Evolutionary conservation across 371 early-diverging fungal genomes (phyloP).

Genomic region (Mucor lusitanicus): DNA sequence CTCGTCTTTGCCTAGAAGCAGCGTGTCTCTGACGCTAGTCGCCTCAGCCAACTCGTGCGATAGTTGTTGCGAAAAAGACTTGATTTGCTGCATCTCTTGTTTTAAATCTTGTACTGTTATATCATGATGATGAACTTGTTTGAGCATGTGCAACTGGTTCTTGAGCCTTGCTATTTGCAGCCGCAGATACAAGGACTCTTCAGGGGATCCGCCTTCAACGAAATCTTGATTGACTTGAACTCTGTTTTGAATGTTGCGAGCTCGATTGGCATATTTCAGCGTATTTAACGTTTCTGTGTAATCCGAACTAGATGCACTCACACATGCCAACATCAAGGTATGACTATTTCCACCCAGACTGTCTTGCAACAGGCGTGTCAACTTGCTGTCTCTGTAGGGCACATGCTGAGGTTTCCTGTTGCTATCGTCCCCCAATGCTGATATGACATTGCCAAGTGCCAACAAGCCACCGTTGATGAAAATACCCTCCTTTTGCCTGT

Average conservation of each 20-base stretch:
- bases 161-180: conserved; percentile 62
- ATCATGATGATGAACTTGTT: conserved; percentile 21
- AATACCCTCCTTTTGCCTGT: conserved; percentile 93
- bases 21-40: conserved; percentile 50
- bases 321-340: conserved; percentile 89
- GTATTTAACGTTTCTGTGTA: conserved; percentile 87
- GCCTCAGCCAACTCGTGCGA: conserved; percentile 43
- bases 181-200: conserved; percentile 58
- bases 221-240: conserved; percentile 29
- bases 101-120: conserved; percentile 26
- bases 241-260: conserved; percentile 76
- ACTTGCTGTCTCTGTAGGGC: conserved; percentile 96
- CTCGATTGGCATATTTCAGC: conserved; percentile 82
- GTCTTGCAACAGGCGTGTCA: conserved; percentile 38
- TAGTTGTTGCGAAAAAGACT: conserved; percentile 33
- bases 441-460: conserved; percentile 97
- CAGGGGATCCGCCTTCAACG: conserved; percentile 2
- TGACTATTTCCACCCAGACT: conserved; percentile 80
- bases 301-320: conserved; percentile 70
- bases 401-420: conserved; percentile 58
- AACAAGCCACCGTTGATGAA: conserved; percentile 95
- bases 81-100: conserved; percentile 41
- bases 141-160: conserved; percentile 38
- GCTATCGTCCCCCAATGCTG: conserved; percentile 87
- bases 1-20: conserved; percentile 31